A percentile compares a stretch with the other conserved stretches of the same genome.
phyloP scores from a whole-genome alignment of 2,329 filamentous ascomycete genomes.

The Monosporascus ibericus region DNA sequence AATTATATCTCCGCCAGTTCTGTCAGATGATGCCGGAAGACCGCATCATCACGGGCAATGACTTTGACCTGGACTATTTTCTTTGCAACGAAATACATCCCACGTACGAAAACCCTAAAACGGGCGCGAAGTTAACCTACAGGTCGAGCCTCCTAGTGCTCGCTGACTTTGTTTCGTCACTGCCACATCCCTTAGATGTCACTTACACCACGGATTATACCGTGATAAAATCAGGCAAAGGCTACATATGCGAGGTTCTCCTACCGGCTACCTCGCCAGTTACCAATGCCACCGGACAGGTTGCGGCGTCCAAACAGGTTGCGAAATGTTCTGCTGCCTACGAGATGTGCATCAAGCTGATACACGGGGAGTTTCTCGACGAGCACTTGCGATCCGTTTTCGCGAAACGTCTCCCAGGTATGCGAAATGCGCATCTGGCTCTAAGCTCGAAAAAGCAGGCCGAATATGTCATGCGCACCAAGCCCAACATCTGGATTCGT shows the following conservation, averaged over 20 bases:
- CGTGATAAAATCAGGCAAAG: constrained; percentile 46
- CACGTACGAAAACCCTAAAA: constrained; percentile 54
- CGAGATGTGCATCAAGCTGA: constrained; percentile 67
- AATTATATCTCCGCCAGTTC: constrained; percentile 64
- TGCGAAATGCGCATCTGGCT: constrained; percentile 83
- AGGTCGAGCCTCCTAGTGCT: constrained; percentile 66
- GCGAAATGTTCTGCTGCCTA: constrained; percentile 90
- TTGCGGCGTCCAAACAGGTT: constrained; percentile 62
- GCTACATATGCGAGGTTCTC: constrained; percentile 71
- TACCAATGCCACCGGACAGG: constrained; percentile 55
- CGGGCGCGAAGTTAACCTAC: constrained; percentile 75
- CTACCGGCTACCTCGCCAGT: constrained; percentile 72
- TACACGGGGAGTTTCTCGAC: constrained; percentile 62
- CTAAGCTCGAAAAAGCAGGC: constrained; percentile 71
- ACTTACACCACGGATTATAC: constrained; percentile 51
- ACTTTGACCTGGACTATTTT: constrained; percentile 50
- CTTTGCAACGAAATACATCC: constrained; percentile 46
- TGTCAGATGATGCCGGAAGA: constrained; percentile 71
- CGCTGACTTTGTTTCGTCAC: constrained; percentile 64
- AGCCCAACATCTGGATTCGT: constrained; percentile 66
- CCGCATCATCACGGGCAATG: constrained; percentile 57
- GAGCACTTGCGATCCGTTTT: constrained; percentile 68
- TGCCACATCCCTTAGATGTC: constrained; percentile 43
- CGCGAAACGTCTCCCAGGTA: constrained; percentile 63
- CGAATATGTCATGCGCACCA: constrained; percentile 70